Conservation (phyloP, 768 basidiomycete species). For the Termitomyces sp. region DNA sequence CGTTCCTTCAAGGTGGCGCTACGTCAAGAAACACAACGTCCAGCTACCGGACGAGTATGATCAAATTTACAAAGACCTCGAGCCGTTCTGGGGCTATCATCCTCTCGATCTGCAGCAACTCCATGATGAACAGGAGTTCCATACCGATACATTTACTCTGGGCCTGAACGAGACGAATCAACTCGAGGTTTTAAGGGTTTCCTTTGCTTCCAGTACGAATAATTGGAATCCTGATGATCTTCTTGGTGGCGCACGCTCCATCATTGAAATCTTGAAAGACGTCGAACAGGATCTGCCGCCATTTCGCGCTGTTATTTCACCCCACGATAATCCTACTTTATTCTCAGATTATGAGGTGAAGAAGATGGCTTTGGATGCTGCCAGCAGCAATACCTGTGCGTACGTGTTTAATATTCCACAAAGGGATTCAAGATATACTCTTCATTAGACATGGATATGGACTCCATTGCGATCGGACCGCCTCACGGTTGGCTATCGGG, state of each 20-base stretch:
- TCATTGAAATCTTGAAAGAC: slow-evolving; percentile 27
- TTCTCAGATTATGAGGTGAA: slow-evolving; percentile 23
- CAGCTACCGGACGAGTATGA: slow-evolving; percentile 56
- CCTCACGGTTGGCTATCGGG: slow-evolving; percentile 24
- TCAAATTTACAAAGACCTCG: slow-evolving; percentile 41
- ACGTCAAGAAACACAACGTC: slow-evolving; percentile 42
- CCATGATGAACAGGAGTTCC: slow-evolving; percentile 27
- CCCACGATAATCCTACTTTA: slow-evolving; percentile 31
- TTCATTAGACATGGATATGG: slow-evolving; percentile 17
- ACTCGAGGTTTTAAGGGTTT: slow-evolving; percentile 15
- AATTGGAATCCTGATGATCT: slow-evolving; percentile 18
- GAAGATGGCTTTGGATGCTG: slow-evolving; percentile 18
- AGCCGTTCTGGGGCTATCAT: slow-evolving; percentile 42
- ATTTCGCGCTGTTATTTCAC: slow-evolving; percentile 36
- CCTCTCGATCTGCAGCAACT: slow-evolving; percentile 30
- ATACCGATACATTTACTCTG: slow-evolving; percentile 34
- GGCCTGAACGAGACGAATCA: slow-evolving; percentile 25
- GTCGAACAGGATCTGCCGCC: slow-evolving; percentile 32
- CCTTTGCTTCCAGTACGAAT: slow-evolving; percentile 13
- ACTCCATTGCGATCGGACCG: slow-evolving; percentile 9
- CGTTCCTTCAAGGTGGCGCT: slow-evolving; percentile 39
- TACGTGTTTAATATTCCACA: background rate
- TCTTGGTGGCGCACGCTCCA: slow-evolving; percentile 18
- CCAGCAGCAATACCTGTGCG: slow-evolving; percentile 14
- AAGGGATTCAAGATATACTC: background rate